phyloP scores from a whole-genome alignment of 352 stramenopile species.

The Phytophthora agathidicida region DNA sequence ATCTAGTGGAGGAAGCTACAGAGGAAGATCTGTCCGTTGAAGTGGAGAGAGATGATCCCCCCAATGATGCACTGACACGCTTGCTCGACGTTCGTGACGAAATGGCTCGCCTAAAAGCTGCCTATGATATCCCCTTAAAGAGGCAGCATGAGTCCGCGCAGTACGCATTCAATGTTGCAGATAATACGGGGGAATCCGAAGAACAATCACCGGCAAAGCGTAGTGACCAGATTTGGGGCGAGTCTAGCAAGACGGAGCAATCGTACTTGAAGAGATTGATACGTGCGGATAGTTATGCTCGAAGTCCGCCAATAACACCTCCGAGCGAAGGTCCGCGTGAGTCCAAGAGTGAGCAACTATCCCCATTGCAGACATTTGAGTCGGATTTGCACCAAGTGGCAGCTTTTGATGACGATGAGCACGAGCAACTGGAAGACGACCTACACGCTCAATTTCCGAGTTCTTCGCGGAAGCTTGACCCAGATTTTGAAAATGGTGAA shows the following conservation, averaged over 20 bases:
- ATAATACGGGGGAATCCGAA: conserved; percentile 6
- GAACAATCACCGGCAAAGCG: neutral
- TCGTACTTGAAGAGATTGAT: conserved; percentile 25
- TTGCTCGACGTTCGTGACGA: conserved; percentile 31
- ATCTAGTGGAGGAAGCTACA: conserved; percentile 13
- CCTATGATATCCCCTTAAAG: neutral
- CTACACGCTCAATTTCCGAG: conserved; percentile 1
- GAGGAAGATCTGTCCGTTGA: neutral
- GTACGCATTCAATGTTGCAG: neutral
- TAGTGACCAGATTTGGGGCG: neutral
- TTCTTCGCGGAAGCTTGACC: neutral
- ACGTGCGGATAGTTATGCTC: conserved; percentile 18
- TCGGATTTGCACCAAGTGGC: neutral
- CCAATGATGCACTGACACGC: conserved; percentile 30
- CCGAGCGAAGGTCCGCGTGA: neutral
- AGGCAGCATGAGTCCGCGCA: neutral
- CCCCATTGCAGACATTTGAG: conserved; percentile 1
- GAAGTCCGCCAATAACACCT: conserved; percentile 9
- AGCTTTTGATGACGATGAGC: neutral
- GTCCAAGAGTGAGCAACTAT: neutral
- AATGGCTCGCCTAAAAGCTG: conserved; percentile 31
- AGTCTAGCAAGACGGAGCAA: neutral
- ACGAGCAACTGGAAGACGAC: conserved; percentile 2
- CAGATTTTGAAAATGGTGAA: neutral
- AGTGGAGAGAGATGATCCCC: neutral